A percentile compares a stretch with the other conserved stretches of the same genome.
Evolutionary conservation across 805 yeast genomes (phyloP).

Genomic region (Candida incommunis): DNA sequence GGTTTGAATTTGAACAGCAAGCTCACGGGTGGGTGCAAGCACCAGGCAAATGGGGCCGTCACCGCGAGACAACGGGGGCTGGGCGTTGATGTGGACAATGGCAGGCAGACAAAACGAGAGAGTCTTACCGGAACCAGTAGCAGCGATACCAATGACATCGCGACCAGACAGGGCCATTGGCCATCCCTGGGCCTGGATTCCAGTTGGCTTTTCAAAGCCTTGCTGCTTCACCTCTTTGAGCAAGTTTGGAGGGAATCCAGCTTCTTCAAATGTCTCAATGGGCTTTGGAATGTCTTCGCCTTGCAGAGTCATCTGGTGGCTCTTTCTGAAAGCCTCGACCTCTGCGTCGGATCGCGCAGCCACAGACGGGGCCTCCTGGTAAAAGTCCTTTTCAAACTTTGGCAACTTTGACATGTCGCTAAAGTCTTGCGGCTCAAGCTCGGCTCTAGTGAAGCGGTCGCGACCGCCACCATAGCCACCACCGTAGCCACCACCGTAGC

Average conservation of each 20-base stretch:
- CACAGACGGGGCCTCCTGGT: conserved; percentile 72
- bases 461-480: conserved; percentile 16
- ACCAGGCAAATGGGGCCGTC: conserved; percentile 96
- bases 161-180: conserved; percentile 99
- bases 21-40: conserved; percentile 96
- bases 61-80: conserved; percentile 82
- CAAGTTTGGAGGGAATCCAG: conserved; percentile 94
- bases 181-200: conserved; percentile 99
- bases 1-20: conserved; percentile 92
- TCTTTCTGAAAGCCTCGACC: conserved; percentile 59
- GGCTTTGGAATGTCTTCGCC: conserved; percentile 92
- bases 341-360: conserved; percentile 62
- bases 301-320: conserved; percentile 69
- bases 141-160: conserved; percentile 97
- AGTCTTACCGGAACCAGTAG: conserved; percentile 99
- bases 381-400: conserved; percentile 88
- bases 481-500: conserved; percentile 27
- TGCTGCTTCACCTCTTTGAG: conserved; percentile 75
- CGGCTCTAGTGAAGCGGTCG: conserved; percentile 20
- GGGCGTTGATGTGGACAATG: conserved; percentile 96
- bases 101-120: conserved; percentile 93
- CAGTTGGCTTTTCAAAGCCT: conserved; percentile 91
- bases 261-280: conserved; percentile 83
- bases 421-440: conserved; percentile 1
- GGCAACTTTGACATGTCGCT: conserved; percentile 67